A percentile compares a stretch with the other conserved stretches of the same genome.
Evolutionary conservation across 805 yeast species (phyloP).

Genomic region (Maudiozyma turicensis): DNA sequence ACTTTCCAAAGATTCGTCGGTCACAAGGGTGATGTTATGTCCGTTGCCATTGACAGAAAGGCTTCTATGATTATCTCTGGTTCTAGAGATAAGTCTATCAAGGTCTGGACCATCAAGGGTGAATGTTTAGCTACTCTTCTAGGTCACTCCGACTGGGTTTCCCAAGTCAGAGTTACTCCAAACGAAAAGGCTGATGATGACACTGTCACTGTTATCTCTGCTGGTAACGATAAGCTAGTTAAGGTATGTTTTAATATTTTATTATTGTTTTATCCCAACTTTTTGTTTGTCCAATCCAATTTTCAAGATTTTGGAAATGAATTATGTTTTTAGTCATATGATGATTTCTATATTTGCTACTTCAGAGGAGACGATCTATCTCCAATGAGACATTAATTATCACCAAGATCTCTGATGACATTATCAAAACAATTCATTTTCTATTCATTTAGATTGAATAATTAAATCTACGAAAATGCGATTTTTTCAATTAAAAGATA

Average conservation of each 20-base stretch:
- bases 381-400: conserved; percentile 89
- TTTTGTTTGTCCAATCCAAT: conserved; percentile 1
- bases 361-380: conserved; percentile 67
- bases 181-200: conserved; percentile 36
- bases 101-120: conserved; percentile 99
- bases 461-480: no score
- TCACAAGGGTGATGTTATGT: conserved; percentile 94
- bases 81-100: conserved; percentile 97
- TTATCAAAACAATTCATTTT: background rate
- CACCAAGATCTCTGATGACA: conserved; percentile 98
- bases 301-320: conserved; percentile 3
- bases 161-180: conserved; percentile 96
- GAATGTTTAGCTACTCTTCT: conserved; percentile 88
- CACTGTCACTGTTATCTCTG: conserved; percentile 76
- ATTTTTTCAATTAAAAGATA: background rate
- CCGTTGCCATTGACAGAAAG: conserved; percentile 92
- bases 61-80: conserved; percentile 97
- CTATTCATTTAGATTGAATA: background rate
- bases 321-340: conserved; percentile 35
- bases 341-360: conserved; percentile 96
- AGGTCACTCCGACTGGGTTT: conserved; percentile 99
- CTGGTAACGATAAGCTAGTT: conserved; percentile 97
- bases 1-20: conserved; percentile 93
- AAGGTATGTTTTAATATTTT: conserved; percentile 67
- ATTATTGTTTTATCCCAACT: conserved; percentile 2